A percentile compares a stretch with the other conserved stretches of the same genome.
Conservation (phyloP, 257 asterid genomes). For the Fraxinus excelsior region DNA sequence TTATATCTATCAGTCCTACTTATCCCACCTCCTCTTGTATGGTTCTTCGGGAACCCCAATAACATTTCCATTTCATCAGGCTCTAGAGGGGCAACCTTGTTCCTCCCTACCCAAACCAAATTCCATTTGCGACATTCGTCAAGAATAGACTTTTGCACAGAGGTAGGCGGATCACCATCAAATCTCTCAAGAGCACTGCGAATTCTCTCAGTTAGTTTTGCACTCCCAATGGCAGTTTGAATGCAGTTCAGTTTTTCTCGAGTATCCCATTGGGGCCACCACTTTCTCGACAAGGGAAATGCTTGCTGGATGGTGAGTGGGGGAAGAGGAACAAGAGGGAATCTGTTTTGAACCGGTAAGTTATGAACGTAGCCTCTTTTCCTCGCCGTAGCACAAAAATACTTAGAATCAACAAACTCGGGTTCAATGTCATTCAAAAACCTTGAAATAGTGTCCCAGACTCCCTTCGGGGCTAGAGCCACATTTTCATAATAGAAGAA, state of each 20-base stretch:
- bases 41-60: conserved; percentile 80
- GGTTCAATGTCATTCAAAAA: conserved; percentile 51
- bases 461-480: conserved; percentile 72
- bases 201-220: conserved; percentile 48
- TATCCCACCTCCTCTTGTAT: conserved; percentile 91
- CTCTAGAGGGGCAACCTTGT: conserved; percentile 87
- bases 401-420: conserved; percentile 66
- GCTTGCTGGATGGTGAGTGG: conserved; percentile 57
- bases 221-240: conserved; percentile 53
- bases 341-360: conserved; percentile 54
- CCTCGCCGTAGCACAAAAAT: conserved; percentile 51
- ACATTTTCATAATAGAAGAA: conserved; percentile 66
- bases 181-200: conserved; percentile 46
- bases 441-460: conserved; percentile 62
- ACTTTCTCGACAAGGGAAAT: conserved; percentile 47
- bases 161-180: conserved; percentile 57
- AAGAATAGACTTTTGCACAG: conserved; percentile 48
- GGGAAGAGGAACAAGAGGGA: conserved; percentile 58
- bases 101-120: conserved; percentile 84
- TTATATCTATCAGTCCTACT: conserved; percentile 85
- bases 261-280: conserved; percentile 75
- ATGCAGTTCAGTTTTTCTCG: conserved; percentile 59
- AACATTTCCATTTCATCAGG: conserved; percentile 80
- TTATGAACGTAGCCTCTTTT: conserved; percentile 69
- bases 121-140: conserved; percentile 88